phyloP scores from a whole-genome alignment of 2,329 filamentous ascomycete species.

The Westerdykella sp. region DNA sequence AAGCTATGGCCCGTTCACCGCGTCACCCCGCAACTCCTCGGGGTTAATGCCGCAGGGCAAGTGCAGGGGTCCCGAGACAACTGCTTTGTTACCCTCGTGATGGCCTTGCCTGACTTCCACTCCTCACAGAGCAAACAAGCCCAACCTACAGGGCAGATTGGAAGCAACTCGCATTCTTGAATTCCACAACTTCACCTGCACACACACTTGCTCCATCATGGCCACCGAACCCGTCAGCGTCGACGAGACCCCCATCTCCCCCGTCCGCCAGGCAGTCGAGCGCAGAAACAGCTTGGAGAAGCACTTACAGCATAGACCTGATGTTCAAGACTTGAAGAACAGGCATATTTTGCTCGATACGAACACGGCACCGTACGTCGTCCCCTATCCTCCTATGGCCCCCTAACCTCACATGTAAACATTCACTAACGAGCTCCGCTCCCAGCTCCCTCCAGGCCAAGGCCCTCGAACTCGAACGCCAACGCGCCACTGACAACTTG shows the following conservation, averaged over 20 bases:
- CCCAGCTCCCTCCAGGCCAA: slow-evolving; percentile 55
- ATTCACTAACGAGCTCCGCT: not conserved
- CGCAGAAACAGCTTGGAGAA: slow-evolving; percentile 52
- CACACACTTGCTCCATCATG: slow-evolving; percentile 15
- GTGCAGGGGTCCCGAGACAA: too few relatives aligned
- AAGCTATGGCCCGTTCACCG: too few relatives aligned
- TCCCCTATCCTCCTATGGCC: slow-evolving; percentile 1
- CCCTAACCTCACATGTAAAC: not conserved
- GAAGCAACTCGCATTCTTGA: too few relatives aligned
- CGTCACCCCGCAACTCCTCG: too few relatives aligned
- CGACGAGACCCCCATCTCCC: slow-evolving; percentile 39
- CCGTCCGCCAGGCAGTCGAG: slow-evolving; percentile 46
- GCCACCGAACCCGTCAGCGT: slow-evolving; percentile 21
- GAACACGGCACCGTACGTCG: slow-evolving; percentile 57
- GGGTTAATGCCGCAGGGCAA: too few relatives aligned
- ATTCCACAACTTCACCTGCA: not conserved
- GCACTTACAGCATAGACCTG: slow-evolving; percentile 45
- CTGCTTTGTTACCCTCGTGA: too few relatives aligned
- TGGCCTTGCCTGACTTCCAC: too few relatives aligned
- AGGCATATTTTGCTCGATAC: slow-evolving; percentile 63
- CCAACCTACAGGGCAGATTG: not conserved
- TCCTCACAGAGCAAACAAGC: too few relatives aligned
- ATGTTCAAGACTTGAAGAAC: slow-evolving; percentile 59
- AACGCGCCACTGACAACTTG: slow-evolving; percentile 55
- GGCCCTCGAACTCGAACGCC: slow-evolving; percentile 58